Conservation (phyloP, 768 basidiomycete species). For the Mycena vitilis region DNA sequence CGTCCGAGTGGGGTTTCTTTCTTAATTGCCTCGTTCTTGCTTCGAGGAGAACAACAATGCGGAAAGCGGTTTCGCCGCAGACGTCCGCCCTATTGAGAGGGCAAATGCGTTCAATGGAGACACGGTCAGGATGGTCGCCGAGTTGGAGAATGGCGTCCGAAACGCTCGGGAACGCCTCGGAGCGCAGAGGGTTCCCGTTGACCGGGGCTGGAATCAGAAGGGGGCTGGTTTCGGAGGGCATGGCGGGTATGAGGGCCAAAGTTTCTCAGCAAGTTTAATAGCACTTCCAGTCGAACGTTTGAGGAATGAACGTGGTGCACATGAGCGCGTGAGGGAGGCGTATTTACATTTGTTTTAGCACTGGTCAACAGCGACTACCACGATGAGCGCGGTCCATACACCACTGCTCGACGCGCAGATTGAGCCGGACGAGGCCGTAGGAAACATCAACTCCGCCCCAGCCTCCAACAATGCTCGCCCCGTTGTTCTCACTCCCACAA, state of each 20-base stretch:
- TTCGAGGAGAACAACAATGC: conserved; percentile 49
- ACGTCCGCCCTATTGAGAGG: conserved; percentile 34
- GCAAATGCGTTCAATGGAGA: conserved; percentile 38
- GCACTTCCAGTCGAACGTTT: conserved; percentile 22
- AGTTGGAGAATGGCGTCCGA: conserved; percentile 35
- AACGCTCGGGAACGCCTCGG: conserved; percentile 34
- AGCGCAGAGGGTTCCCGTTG: background rate
- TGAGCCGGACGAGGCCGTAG: conserved; percentile 80
- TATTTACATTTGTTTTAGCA: background rate
- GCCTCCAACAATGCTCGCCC: conserved; percentile 51
- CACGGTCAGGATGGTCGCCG: conserved; percentile 37
- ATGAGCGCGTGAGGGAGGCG: too few relatives aligned
- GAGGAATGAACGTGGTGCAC: conserved; percentile 14
- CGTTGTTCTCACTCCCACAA: conserved; percentile 70
- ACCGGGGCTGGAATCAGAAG: conserved; percentile 25
- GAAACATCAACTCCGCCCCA: conserved; percentile 35
- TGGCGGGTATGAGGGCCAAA: background rate
- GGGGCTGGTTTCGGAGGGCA: conserved; percentile 40
- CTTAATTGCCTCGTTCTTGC: conserved; percentile 42
- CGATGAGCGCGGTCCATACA: conserved; percentile 66
- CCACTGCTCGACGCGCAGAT: conserved; percentile 84
- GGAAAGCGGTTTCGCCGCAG: conserved; percentile 42
- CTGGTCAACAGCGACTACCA: conserved; percentile 10
- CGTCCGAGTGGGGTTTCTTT: conserved; percentile 40
- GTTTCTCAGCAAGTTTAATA: conserved; percentile 2